Conservation (phyloP, 2,329 filamentous ascomycete species). For the Xenosphaeropsis pyriputrescens region DNA sequence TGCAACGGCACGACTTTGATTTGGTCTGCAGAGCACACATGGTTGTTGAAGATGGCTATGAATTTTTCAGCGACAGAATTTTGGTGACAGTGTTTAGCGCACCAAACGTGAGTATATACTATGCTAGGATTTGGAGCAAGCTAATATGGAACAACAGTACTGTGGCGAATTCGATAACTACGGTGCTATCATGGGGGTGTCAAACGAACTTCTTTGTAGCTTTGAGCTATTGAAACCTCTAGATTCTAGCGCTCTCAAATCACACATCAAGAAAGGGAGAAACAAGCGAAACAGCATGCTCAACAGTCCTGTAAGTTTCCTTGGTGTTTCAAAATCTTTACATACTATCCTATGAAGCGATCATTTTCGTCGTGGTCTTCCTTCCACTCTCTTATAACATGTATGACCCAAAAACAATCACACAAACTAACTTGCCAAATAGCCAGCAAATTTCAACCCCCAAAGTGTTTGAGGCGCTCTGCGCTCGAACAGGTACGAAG, state of each 20-base stretch:
- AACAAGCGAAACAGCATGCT: slow-evolving; percentile 91
- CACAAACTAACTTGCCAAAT: not conserved
- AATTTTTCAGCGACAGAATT: slow-evolving; percentile 93
- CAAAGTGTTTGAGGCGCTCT: slow-evolving; percentile 1
- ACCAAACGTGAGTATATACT: slow-evolving; percentile 61
- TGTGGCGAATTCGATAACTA: slow-evolving; percentile 99
- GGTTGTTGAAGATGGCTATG: slow-evolving; percentile 98
- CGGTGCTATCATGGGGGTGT: slow-evolving; percentile 98
- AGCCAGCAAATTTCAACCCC: slow-evolving; percentile 5
- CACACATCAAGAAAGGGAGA: slow-evolving; percentile 94
- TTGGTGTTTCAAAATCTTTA: too few species aligned
- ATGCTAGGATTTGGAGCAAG: not conserved
- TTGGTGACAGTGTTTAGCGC: slow-evolving; percentile 96
- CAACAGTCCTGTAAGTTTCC: slow-evolving; percentile 52
- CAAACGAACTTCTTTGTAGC: slow-evolving; percentile 81
- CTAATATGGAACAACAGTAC: slow-evolving; percentile 40
- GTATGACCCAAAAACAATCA: not conserved
- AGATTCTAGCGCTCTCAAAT: slow-evolving; percentile 92
- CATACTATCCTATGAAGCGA: too few species aligned
- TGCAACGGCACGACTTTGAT: slow-evolving; percentile 91
- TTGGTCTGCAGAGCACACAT: slow-evolving; percentile 95
- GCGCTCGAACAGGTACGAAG: too few species aligned
- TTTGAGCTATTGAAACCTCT: slow-evolving; percentile 95
- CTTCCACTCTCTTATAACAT: not conserved
- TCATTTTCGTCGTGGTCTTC: too few species aligned